Conservation (phyloP, 2,329 filamentous ascomycete genomes). For the Pseudopithomyces chartarum region DNA sequence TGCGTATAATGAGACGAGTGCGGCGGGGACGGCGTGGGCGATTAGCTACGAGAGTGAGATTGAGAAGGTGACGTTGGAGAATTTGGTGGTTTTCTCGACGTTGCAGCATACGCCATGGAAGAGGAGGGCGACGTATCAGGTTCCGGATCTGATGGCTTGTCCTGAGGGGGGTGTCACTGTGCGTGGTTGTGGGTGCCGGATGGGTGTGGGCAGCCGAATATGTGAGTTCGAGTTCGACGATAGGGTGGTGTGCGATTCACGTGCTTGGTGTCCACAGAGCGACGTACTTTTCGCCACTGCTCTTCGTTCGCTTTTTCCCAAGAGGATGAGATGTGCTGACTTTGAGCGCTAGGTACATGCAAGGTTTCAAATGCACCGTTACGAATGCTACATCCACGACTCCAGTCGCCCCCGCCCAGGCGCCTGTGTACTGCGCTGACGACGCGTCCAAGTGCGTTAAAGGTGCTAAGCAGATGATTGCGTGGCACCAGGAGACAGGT, state of each 20-base stretch:
- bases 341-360: constrained; percentile 49
- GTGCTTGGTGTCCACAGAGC: too few species aligned
- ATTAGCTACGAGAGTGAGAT: constrained; percentile 58
- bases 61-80: constrained; percentile 54
- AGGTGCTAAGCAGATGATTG: constrained; percentile 59
- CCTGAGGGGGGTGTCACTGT: constrained; percentile 47
- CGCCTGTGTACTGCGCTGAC: constrained; percentile 51
- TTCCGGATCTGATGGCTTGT: constrained; percentile 46
- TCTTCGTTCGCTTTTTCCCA: neutral
- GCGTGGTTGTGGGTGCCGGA: constrained; percentile 51
- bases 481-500: constrained; percentile 47
- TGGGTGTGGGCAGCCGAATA: constrained; percentile 47
- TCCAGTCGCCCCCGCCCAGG: constrained; percentile 48
- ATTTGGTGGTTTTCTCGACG: constrained; percentile 58
- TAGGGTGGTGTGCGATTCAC: too few species aligned
- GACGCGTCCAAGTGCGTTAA: constrained; percentile 50
- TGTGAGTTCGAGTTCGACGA: constrained; percentile 22
- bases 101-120: constrained; percentile 45
- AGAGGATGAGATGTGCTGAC: neutral
- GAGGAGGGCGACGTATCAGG: constrained; percentile 43
- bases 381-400: constrained; percentile 50
- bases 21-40: constrained; percentile 56
- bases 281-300: too few species aligned
- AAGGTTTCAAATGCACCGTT: constrained; percentile 56
- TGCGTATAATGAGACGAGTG: constrained; percentile 49